phyloP scores from a whole-genome alignment of 75 land plant genomes.

The Selaginella moellendorffii region DNA sequence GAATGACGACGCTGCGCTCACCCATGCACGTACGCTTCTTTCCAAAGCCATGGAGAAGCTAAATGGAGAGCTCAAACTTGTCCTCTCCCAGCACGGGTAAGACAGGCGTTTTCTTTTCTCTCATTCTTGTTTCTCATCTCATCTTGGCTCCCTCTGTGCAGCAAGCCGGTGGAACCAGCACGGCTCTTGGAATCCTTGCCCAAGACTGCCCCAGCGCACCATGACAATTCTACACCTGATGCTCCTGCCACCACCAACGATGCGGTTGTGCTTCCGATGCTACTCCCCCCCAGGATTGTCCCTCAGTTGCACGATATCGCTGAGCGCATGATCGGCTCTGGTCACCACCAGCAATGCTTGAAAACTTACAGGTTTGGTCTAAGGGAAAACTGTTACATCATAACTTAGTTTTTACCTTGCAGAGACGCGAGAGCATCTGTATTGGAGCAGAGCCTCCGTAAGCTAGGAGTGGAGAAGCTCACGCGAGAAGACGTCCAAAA shows the following conservation, averaged over 20 bases:
- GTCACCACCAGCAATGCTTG: conserved; percentile 15
- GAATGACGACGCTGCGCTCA: conserved; percentile 2
- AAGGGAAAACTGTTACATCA: too few species aligned
- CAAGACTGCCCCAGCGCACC: background rate
- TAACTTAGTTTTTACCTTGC: background rate
- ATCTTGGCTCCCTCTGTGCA: too few species aligned
- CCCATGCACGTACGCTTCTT: conserved; percentile 10
- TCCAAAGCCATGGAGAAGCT: conserved; percentile 17
- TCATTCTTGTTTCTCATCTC: background rate
- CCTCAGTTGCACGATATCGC: conserved; percentile 15
- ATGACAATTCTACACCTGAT: background rate
- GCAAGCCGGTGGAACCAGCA: conserved; percentile 17
- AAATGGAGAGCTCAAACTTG: conserved; percentile 11
- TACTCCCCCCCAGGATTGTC: background rate
- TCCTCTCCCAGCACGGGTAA: conserved; percentile 15
- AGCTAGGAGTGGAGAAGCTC: conserved; percentile 31
- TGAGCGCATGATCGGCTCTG: conserved; percentile 12
- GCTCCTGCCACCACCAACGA: background rate
- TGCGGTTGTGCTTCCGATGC: background rate
- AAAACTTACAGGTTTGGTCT: conserved; percentile 17
- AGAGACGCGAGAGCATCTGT: conserved; percentile 17
- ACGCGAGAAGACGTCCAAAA: conserved; percentile 27
- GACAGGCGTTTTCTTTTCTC: background rate
- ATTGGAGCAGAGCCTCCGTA: conserved; percentile 26
- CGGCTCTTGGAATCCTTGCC: conserved; percentile 10